phyloP scores from a whole-genome alignment of 2,329 filamentous ascomycete species.

The Neopestalotiopsis sp. region DNA sequence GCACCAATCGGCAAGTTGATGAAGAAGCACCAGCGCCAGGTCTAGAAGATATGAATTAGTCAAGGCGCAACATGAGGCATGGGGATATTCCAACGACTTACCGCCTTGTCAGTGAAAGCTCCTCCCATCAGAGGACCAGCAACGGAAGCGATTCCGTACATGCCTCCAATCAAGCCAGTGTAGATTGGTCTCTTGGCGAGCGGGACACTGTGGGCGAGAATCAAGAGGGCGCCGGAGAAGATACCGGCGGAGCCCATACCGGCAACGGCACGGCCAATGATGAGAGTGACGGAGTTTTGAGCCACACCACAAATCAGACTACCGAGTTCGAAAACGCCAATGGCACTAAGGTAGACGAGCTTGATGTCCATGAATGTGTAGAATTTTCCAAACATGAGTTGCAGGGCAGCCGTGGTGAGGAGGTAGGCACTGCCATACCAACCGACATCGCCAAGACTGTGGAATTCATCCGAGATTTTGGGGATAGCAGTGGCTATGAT shows the following conservation, averaged over 20 bases:
- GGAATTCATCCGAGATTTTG: slow-evolving; percentile 44
- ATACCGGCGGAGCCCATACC: slow-evolving; percentile 44
- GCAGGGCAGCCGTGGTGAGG: slow-evolving; percentile 44
- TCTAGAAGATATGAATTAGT: slow-evolving; percentile 15
- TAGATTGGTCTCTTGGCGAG: slow-evolving; percentile 31
- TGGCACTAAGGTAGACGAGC: slow-evolving; percentile 41
- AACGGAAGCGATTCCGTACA: slow-evolving; percentile 48
- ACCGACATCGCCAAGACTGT: slow-evolving; percentile 49
- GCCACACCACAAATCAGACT: slow-evolving; percentile 42
- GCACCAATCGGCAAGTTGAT: slow-evolving; percentile 40
- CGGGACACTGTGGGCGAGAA: slow-evolving; percentile 40
- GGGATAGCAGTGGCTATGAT: slow-evolving; percentile 49
- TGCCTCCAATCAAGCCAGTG: slow-evolving; percentile 32
- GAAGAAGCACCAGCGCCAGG: slow-evolving; percentile 40
- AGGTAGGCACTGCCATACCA: slow-evolving; percentile 53
- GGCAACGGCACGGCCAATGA: slow-evolving; percentile 36
- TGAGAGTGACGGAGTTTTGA: slow-evolving; percentile 34
- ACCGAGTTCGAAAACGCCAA: slow-evolving; percentile 46
- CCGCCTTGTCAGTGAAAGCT: slow-evolving; percentile 38
- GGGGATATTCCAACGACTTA: slow-evolving; percentile 22
- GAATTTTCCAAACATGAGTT: slow-evolving; percentile 43
- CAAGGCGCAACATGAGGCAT: background rate
- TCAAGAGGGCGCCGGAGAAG: slow-evolving; percentile 44
- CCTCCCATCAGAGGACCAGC: slow-evolving; percentile 39
- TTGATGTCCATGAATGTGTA: slow-evolving; percentile 48